phyloP scores from a whole-genome alignment of 192 early-diverging fungal genomes.

The Kickxella alabastrina region DNA sequence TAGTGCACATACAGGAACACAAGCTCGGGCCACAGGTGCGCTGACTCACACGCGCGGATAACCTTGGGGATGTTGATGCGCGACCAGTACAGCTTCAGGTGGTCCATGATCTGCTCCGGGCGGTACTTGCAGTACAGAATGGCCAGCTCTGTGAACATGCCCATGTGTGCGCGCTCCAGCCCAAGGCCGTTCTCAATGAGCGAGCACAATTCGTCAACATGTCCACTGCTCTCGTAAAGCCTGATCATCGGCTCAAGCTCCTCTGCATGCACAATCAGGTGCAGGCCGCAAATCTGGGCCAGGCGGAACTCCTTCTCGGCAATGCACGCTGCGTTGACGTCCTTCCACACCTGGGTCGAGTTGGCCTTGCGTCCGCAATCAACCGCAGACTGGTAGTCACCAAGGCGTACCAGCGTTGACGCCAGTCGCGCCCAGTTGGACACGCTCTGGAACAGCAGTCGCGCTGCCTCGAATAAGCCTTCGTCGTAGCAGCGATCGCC shows the following conservation, averaged over 20 bases:
- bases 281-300: conserved; percentile 97
- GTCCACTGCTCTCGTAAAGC: conserved; percentile 83
- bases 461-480: conserved; percentile 89
- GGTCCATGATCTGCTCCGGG: conserved; percentile 94
- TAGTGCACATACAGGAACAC: conserved; percentile 99
- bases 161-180: conserved; percentile 99
- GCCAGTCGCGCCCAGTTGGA: conserved; percentile 97
- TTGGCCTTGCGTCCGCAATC: conserved; percentile 99
- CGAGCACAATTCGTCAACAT: conserved; percentile 86
- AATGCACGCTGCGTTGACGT: conserved; percentile 96
- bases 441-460: conserved; percentile 90
- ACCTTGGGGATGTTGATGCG: conserved; percentile 99
- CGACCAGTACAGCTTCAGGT: conserved; percentile 94
- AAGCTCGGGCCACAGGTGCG: conserved; percentile 94
- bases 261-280: conserved; percentile 95
- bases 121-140: conserved; percentile 97
- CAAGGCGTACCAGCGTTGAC: conserved; percentile 91
- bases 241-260: conserved; percentile 88
- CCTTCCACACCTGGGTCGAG: conserved; percentile 98
- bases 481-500: conserved; percentile 96
- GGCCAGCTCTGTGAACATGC: conserved; percentile 99
- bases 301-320: conserved; percentile 92
- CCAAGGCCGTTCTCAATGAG: conserved; percentile 92
- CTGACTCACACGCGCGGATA: conserved; percentile 86
- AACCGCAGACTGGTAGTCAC: conserved; percentile 94